Conservation (phyloP, 2,329 filamentous ascomycete genomes). For the Cercospora nicotianae region DNA sequence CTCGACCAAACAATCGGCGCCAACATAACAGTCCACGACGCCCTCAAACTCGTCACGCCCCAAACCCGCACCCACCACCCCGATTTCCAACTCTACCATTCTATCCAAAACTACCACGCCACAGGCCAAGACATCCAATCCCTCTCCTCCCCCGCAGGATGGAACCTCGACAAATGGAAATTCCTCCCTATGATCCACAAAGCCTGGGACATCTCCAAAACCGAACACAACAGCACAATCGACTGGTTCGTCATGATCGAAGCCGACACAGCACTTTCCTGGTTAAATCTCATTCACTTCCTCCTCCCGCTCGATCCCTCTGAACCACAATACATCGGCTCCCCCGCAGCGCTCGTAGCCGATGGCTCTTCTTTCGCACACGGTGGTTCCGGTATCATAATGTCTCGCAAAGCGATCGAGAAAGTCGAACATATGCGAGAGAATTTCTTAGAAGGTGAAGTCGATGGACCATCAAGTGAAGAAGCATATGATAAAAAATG, state of each 20-base stretch:
- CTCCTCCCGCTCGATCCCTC: slow-evolving; percentile 48
- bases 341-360: slow-evolving; percentile 48
- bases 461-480: not conserved
- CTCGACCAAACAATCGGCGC: slow-evolving; percentile 48
- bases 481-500: slow-evolving; percentile 26
- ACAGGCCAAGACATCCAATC: slow-evolving; percentile 36
- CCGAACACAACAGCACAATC: slow-evolving; percentile 34
- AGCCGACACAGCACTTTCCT: slow-evolving; percentile 51
- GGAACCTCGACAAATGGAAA: slow-evolving; percentile 59
- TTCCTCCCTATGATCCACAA: slow-evolving; percentile 58
- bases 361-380: slow-evolving; percentile 25
- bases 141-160: slow-evolving; percentile 43
- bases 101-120: slow-evolving; percentile 33
- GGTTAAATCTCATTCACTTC: slow-evolving; percentile 47
- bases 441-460: slow-evolving; percentile 4
- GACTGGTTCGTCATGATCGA: slow-evolving; percentile 57
- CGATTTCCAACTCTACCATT: slow-evolving; percentile 39
- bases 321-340: slow-evolving; percentile 51
- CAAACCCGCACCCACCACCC: slow-evolving; percentile 32
- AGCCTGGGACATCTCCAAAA: slow-evolving; percentile 48
- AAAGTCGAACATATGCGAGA: slow-evolving; percentile 10
- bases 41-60: slow-evolving; percentile 32
- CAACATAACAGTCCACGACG: slow-evolving; percentile 37
- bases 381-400: slow-evolving; percentile 31
- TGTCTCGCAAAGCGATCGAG: slow-evolving; percentile 29